A percentile compares a stretch with the other conserved stretches of the same genome.
These are phyloP conservation scores for Ambrosia trifida DNA, from an alignment of 129 eudicot species.

Conservation along the genomic window DNA sequence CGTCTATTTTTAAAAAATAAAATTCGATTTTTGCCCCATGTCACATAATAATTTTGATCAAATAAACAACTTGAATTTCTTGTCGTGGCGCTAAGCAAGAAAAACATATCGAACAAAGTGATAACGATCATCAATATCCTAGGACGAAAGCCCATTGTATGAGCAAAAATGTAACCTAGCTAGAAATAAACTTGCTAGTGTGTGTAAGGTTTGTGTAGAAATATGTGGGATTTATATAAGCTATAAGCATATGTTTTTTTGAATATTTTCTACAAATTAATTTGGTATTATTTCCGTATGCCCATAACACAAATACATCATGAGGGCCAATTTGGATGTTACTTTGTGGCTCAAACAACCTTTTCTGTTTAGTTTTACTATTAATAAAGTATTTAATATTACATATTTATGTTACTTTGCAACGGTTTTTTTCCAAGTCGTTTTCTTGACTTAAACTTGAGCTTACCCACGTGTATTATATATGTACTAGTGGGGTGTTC, in stretches of 20 bases:
- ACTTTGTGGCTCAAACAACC: slow-evolving; percentile 9
- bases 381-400: slow-evolving; percentile 15
- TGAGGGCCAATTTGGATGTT: slow-evolving; percentile 21
- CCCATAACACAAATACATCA: slow-evolving; percentile 29
- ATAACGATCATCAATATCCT: neutral
- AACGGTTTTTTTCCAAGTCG: no score
- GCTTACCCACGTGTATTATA: neutral
- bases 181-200: slow-evolving; percentile 8
- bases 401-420: neutral
- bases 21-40: slow-evolving; percentile 61
- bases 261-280: neutral
- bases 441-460: no score
- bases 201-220: slow-evolving; percentile 1
- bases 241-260: neutral
- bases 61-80: slow-evolving; percentile 29
- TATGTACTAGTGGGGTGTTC: no score
- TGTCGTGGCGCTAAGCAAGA: slow-evolving; percentile 10
- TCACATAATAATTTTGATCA: slow-evolving; percentile 51
- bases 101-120: slow-evolving; percentile 16
- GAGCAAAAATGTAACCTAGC: neutral
- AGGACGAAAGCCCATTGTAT: slow-evolving; percentile 26
- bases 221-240: slow-evolving; percentile 29
- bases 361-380: slow-evolving; percentile 24
- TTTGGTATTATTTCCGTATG: slow-evolving; percentile 17
- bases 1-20: slow-evolving; percentile 32